Conservation (phyloP, 2,329 filamentous ascomycete genomes). For the Mycosphaerella sp. region DNA sequence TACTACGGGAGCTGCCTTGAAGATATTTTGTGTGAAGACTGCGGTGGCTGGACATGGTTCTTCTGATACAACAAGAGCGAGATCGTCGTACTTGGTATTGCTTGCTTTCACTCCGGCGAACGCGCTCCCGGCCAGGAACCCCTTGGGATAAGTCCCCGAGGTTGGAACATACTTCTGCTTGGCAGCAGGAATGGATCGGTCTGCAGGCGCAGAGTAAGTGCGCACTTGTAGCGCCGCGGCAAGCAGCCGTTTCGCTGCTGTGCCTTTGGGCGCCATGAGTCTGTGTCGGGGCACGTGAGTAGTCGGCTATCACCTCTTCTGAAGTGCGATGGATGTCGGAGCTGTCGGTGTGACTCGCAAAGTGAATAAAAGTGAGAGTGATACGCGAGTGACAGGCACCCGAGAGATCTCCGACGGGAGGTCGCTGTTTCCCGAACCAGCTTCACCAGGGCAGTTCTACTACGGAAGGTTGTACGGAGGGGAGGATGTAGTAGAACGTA, state of each 20-base stretch:
- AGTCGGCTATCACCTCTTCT: no score
- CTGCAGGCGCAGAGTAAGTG: slow-evolving; percentile 55
- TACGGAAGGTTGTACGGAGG: no score
- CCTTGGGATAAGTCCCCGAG: slow-evolving; percentile 79
- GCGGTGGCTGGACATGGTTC: slow-evolving; percentile 79
- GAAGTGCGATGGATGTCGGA: background rate
- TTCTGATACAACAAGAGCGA: slow-evolving; percentile 83
- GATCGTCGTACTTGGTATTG: slow-evolving; percentile 85
- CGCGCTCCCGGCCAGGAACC: slow-evolving; percentile 79
- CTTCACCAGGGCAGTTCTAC: no score
- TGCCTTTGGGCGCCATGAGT: slow-evolving; percentile 21
- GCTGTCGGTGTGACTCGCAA: background rate
- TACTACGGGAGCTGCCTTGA: slow-evolving; percentile 91
- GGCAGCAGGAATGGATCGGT: slow-evolving; percentile 60
- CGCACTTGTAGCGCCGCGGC: slow-evolving; percentile 38
- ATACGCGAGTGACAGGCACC: no score
- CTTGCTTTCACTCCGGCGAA: slow-evolving; percentile 90
- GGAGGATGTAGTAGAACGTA: no score
- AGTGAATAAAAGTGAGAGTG: background rate
- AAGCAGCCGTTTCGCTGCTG: slow-evolving; percentile 25
- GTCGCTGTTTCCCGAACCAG: background rate
- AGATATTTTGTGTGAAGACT: slow-evolving; percentile 97
- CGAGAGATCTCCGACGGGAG: background rate
- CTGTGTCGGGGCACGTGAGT: background rate
- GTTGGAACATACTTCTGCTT: slow-evolving; percentile 90